phyloP scores from a whole-genome alignment of 768 basidiomycete genomes.

The Naganishia onofrii region DNA sequence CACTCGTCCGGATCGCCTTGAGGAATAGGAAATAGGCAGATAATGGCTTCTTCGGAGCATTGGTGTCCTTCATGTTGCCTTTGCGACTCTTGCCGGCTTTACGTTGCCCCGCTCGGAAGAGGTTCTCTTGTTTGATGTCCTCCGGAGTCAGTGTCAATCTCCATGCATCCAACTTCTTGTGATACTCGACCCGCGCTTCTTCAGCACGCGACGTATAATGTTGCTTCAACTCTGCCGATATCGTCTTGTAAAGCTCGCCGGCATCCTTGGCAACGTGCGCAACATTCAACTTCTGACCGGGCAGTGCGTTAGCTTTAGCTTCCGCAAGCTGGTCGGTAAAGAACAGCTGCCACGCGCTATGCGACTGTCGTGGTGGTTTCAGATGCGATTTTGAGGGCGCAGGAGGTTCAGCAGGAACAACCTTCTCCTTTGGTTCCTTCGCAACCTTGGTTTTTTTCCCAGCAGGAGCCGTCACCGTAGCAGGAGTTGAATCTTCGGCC shows the following conservation, averaged over 20 bases:
- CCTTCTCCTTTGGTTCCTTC: constrained; percentile 32
- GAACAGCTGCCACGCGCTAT: constrained; percentile 93
- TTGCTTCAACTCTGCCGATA: constrained; percentile 77
- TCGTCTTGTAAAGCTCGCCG: constrained; percentile 78
- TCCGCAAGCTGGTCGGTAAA: constrained; percentile 91
- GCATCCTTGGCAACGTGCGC: constrained; percentile 94
- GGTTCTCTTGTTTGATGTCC: constrained; percentile 91
- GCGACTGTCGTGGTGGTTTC: constrained; percentile 84
- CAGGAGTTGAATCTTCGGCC: constrained; percentile 34
- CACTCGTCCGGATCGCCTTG: constrained; percentile 79
- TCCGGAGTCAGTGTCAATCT: constrained; percentile 85
- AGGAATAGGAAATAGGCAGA: constrained; percentile 94
- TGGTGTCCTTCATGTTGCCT: constrained; percentile 94
- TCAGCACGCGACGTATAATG: constrained; percentile 79
- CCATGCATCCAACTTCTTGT: constrained; percentile 76
- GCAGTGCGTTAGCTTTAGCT: constrained; percentile 46
- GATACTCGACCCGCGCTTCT: constrained; percentile 77
- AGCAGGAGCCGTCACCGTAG: constrained; percentile 28
- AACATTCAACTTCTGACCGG: constrained; percentile 76
- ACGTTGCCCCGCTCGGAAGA: constrained; percentile 83
- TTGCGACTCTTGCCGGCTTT: constrained; percentile 88
- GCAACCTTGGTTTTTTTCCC: constrained; percentile 38
- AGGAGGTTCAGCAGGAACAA: constrained; percentile 24
- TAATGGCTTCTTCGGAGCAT: constrained; percentile 92
- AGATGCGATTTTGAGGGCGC: constrained; percentile 72